A percentile compares a stretch with the other conserved stretches of the same genome.
Conservation (phyloP, 208 protist genomes). For the Phytomonas francai region DNA sequence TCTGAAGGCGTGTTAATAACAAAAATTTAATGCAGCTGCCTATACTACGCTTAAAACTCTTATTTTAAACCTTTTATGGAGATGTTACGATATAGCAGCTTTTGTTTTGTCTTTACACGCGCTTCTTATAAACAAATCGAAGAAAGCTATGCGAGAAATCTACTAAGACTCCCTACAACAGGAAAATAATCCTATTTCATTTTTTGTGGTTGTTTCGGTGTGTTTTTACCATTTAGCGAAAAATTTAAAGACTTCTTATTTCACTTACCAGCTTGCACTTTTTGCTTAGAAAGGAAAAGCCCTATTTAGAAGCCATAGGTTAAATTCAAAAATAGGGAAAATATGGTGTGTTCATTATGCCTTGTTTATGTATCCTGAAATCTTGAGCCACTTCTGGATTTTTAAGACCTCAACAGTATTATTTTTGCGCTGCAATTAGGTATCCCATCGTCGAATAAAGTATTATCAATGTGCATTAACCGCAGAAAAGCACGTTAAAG, state of each 20-base stretch:
- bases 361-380: background rate
- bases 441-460: background rate
- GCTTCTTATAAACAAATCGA: background rate
- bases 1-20: background rate
- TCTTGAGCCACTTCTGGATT: background rate
- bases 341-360: background rate
- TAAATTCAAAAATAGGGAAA: background rate
- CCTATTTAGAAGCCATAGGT: background rate
- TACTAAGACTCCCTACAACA: background rate
- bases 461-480: background rate
- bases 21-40: background rate
- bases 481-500: background rate
- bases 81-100: background rate
- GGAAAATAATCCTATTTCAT: background rate
- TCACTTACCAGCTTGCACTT: background rate
- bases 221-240: background rate
- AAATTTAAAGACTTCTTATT: background rate
- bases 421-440: background rate
- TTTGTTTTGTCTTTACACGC: background rate
- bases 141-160: background rate
- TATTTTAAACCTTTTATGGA: background rate
- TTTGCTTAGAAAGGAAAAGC: background rate
- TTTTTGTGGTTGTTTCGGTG: background rate
- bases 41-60: background rate
- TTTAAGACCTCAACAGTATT: background rate